Evolutionary conservation across 306 rosid genomes (phyloP).

Genomic region (Trifolium repens): DNA sequence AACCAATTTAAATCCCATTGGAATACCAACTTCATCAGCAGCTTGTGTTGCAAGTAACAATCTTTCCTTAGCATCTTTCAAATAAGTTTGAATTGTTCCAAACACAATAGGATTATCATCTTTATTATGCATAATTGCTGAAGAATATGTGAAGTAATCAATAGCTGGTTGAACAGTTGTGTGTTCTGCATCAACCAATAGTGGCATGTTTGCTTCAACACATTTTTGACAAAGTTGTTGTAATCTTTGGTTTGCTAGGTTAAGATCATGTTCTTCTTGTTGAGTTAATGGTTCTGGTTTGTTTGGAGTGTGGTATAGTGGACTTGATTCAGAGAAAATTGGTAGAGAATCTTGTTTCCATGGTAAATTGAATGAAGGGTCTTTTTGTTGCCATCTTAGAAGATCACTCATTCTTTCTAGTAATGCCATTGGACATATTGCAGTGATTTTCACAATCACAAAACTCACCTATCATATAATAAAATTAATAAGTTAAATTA

Average conservation of each 20-base stretch:
- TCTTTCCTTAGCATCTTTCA: constrained; percentile 83
- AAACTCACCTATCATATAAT: constrained; percentile 60
- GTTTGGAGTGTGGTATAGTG: constrained; percentile 71
- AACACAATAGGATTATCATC: constrained; percentile 60
- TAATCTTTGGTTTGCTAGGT: constrained; percentile 62
- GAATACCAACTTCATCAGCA: constrained; percentile 63
- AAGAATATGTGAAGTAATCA: constrained; percentile 84
- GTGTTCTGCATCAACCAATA: constrained; percentile 85
- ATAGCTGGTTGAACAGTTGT: constrained; percentile 83
- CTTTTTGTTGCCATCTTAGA: constrained; percentile 81
- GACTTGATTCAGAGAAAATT: constrained; percentile 71
- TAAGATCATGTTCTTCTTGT: constrained; percentile 70
- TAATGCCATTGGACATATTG: constrained; percentile 76
- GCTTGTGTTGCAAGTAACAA: constrained; percentile 52
- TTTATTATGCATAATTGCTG: constrained; percentile 64
- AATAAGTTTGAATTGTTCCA: constrained; percentile 81
- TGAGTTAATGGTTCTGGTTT: constrained; percentile 61
- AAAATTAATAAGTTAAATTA: not conserved
- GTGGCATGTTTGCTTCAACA: constrained; percentile 55
- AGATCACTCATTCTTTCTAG: constrained; percentile 73
- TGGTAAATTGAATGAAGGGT: constrained; percentile 70
- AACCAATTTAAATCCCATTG: constrained; percentile 83
- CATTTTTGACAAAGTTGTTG: constrained; percentile 62
- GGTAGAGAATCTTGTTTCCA: constrained; percentile 80
- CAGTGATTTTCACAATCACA: constrained; percentile 73